A percentile compares a stretch with the other conserved stretches of the same genome.
Conservation (phyloP, 768 basidiomycete species). For the Cystobasidium onofrii region DNA sequence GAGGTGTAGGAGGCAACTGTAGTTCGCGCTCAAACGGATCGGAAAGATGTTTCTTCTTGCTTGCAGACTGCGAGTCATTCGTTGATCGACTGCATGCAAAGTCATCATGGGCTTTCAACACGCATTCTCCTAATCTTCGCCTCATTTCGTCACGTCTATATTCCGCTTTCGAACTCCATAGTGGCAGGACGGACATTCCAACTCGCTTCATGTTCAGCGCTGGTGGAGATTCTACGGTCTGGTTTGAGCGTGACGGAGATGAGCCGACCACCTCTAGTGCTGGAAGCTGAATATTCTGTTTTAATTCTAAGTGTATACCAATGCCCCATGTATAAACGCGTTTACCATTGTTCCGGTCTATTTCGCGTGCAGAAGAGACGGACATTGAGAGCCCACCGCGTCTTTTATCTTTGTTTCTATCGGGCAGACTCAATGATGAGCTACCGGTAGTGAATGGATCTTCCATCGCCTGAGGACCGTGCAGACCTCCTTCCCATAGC, state of each 20-base stretch:
- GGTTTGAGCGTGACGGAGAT: not conserved
- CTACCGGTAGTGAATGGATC: not conserved
- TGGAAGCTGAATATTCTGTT: conserved; percentile 38
- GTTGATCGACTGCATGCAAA: not conserved
- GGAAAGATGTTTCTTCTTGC: not conserved
- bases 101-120: conserved; percentile 29
- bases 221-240: not conserved
- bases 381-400: conserved; percentile 38
- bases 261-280: conserved; percentile 34
- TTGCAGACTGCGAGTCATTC: not conserved
- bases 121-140: conserved; percentile 29
- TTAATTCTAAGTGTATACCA: conserved; percentile 37
- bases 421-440: not conserved
- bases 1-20: not conserved
- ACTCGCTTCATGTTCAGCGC: not conserved
- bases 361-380: conserved; percentile 33
- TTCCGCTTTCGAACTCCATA: conserved; percentile 37
- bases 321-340: conserved; percentile 38
- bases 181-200: conserved; percentile 18
- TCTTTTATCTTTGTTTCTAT: not conserved
- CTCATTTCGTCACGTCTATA: conserved; percentile 36
- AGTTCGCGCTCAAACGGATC: not conserved
- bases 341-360: conserved; percentile 20
- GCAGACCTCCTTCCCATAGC: conserved; percentile 38
- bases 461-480: not conserved